Conservation (phyloP, 441 rosid genomes). For the Populus tomentosa region DNA sequence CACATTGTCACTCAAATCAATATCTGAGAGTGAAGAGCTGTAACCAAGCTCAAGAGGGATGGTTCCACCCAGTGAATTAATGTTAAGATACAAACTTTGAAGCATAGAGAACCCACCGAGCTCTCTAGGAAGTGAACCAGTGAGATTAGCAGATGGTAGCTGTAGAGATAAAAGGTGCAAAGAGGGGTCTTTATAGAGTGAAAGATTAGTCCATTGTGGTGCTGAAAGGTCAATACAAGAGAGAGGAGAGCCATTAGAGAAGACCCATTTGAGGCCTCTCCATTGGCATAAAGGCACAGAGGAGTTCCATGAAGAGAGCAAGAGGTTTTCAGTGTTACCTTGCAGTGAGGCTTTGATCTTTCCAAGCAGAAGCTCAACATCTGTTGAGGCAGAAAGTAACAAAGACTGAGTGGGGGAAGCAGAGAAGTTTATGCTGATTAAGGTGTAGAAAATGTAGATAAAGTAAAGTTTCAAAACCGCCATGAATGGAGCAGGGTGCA, state of each 20-base stretch:
- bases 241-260: conserved; percentile 58
- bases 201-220: conserved; percentile 63
- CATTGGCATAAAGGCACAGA: no score
- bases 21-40: conserved; percentile 67
- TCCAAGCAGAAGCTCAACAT: no score
- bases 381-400: no score
- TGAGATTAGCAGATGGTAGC: conserved; percentile 97
- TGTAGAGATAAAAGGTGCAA: conserved; percentile 74
- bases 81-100: conserved; percentile 65
- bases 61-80: conserved; percentile 71
- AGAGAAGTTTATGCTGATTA: conserved; percentile 17
- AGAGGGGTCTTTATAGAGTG: conserved; percentile 71
- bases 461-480: conserved; percentile 38
- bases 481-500: conserved; percentile 39
- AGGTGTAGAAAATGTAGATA: conserved; percentile 29
- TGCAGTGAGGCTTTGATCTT: no score
- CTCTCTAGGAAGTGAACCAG: conserved; percentile 90
- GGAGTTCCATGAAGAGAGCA: no score
- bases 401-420: conserved; percentile 6
- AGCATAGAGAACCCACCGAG: conserved; percentile 87
- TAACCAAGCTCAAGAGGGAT: conserved; percentile 95
- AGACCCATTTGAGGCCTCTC: conserved; percentile 30
- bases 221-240: conserved; percentile 57
- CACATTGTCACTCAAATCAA: conserved; percentile 67
- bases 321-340: no score